These are phyloP conservation scores for Arthrobotrys pseudoclavata DNA, from an alignment of 2,329 filamentous ascomycete species.

Conservation along the genomic window DNA sequence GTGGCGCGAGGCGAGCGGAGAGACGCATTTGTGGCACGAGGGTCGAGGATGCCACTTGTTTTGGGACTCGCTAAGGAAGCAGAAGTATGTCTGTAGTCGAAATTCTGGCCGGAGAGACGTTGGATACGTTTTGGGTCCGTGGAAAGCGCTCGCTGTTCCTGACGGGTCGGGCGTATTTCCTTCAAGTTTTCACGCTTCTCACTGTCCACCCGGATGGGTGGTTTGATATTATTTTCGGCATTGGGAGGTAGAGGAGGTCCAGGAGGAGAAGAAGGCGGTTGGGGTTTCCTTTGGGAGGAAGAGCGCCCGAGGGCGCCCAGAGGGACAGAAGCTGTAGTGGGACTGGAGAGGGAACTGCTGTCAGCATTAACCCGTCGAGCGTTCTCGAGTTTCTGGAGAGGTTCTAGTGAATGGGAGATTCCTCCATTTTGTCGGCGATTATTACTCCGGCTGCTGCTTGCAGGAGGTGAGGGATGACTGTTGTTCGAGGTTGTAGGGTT, in stretches of 20 bases:
- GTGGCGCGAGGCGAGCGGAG: constrained; percentile 56
- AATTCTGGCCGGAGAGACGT: constrained; percentile 54
- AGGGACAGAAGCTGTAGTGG: constrained; percentile 48
- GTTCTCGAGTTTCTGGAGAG: constrained; percentile 41
- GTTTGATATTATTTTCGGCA: constrained; percentile 46
- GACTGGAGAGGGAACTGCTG: constrained; percentile 32
- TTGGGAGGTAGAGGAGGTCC: not conserved
- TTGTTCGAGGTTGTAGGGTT: constrained; percentile 21
- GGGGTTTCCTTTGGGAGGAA: constrained; percentile 38
- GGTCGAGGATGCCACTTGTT: constrained; percentile 42
- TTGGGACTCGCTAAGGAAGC: constrained; percentile 51
- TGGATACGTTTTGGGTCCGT: constrained; percentile 47
- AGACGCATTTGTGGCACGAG: constrained; percentile 45
- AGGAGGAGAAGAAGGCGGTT: constrained; percentile 19
- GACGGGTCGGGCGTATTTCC: constrained; percentile 55
- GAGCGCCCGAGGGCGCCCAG: constrained; percentile 45
- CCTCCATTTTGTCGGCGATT: constrained; percentile 10
- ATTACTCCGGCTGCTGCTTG: not conserved
- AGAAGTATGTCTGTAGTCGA: constrained; percentile 55
- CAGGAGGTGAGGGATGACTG: not conserved
- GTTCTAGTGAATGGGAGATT: constrained; percentile 32
- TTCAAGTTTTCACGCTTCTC: constrained; percentile 55
- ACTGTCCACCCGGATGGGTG: constrained; percentile 41
- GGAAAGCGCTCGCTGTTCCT: constrained; percentile 57
- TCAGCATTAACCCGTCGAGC: constrained; percentile 48